Evolutionary conservation across 1,284 basidiomycete genomes (phyloP).

Genomic region (Cutaneotrichosporon cavernicola): DNA sequence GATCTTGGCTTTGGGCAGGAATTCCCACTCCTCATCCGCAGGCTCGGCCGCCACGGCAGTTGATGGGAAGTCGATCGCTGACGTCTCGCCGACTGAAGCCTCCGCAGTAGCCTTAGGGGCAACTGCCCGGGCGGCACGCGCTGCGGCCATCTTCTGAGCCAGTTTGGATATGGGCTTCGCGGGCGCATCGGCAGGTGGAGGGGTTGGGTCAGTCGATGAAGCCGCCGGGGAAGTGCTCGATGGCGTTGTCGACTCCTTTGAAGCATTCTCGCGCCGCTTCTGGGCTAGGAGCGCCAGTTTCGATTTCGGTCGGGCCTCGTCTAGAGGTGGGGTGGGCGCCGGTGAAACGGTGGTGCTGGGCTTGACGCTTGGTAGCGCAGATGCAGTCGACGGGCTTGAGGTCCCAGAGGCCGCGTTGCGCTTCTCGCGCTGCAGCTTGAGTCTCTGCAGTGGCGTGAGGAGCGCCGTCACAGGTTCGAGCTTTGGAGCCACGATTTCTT

Average conservation of each 20-base stretch:
- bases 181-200: conserved; percentile 9
- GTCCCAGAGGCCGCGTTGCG: conserved; percentile 18
- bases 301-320: conserved; percentile 56
- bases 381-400: conserved; percentile 36
- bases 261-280: conserved; percentile 57
- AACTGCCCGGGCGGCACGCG: conserved; percentile 38
- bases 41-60: conserved; percentile 15
- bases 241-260: conserved; percentile 11
- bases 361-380: conserved; percentile 23
- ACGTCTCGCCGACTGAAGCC: neutral
- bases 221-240: neutral
- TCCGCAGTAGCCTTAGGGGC: neutral
- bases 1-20: conserved; percentile 6
- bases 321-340: neutral
- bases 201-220: conserved; percentile 14
- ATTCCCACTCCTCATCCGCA: conserved; percentile 11
- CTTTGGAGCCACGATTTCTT: neutral
- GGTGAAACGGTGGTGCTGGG: neutral
- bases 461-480: conserved; percentile 52
- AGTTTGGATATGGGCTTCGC: conserved; percentile 58
- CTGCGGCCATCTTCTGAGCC: conserved; percentile 57
- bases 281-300: conserved; percentile 69
- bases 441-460: conserved; percentile 66
- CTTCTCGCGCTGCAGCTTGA: conserved; percentile 58
- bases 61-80: conserved; percentile 7